Base-by-base conservation (phyloP, 2,329 filamentous ascomycete genomes). In the Simplicillium sp. region DNA sequence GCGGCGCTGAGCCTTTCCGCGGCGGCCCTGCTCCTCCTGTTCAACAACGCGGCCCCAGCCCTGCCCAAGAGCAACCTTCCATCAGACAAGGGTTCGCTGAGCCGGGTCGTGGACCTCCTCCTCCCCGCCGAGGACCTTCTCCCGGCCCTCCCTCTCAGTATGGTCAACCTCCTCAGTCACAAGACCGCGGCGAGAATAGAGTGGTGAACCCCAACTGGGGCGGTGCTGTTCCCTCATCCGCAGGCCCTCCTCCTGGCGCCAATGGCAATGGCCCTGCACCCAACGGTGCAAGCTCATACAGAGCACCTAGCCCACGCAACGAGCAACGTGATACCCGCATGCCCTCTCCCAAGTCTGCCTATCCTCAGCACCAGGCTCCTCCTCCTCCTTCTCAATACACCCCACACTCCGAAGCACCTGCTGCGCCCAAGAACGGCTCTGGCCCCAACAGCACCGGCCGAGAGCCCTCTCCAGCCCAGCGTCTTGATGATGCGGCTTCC, bases 271-370 rank as follows among this genome's bases (percentile, higher is more conserved):
- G 46, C 29, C 50, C 48, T 14, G 74, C 74, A 29, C 60, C 66
- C 4, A 70, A 71, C 38, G 64, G 67, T 14, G 65, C 87, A 52
- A 82, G 86, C 51, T 77, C 82, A 14, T 95, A 90, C 65, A 79
- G 82, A 28, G 55, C 58, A 43, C 80, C 80, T 52, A 94, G 85
- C 58, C 86, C 89, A 44, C 78, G 88, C 36, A 79, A 88, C 39
- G 43, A 44, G 25, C 83, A 84, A 2, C 74, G 92, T 47, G 89
- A 95, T 49, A 87, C 83, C 55, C 80, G 85, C 45, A 84, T 89
- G 63, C 78, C 86, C n/a, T 96, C 90, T n/a, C 89, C 89, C 44
- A 89, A 88, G 54, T 84, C 87, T 32, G 80, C 79, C 7, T 95
- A 92, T 54, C 81, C 84, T 5, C 20, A 25, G 20, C 20, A 25